Percentiles rank a stretch among this genome's conserved stretches.
Conservation (phyloP, 2,329 filamentous ascomycete species). For the Alternaria triticimaculans region DNA sequence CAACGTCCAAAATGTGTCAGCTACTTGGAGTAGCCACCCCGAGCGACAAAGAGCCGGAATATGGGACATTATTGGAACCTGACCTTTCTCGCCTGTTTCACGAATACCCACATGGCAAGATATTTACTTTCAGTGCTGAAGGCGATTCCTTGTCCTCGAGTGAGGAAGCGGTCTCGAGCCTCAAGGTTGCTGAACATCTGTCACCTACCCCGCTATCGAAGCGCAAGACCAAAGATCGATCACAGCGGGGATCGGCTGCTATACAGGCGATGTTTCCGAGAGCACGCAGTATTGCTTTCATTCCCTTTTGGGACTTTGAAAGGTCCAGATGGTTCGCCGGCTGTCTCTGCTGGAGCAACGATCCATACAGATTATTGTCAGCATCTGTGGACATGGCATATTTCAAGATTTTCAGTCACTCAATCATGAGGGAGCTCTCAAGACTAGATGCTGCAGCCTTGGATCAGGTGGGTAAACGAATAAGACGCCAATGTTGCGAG, state of each 20-base stretch:
- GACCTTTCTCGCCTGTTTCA: conserved; percentile 30
- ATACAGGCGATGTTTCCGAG: conserved; percentile 58
- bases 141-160: conserved; percentile 28
- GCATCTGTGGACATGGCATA: conserved; percentile 40
- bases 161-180: conserved; percentile 18
- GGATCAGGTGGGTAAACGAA: conserved; percentile 23
- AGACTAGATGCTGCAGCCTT: conserved; percentile 58
- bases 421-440: conserved; percentile 64
- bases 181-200: conserved; percentile 1
- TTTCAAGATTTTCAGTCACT: conserved; percentile 52
- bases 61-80: conserved; percentile 24
- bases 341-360: conserved; percentile 45
- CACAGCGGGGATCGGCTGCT: conserved; percentile 50
- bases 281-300: conserved; percentile 46
- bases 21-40: conserved; percentile 31
- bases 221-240: conserved; percentile 1
- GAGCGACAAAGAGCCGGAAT: conserved; percentile 3
- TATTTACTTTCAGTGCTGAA: conserved; percentile 30
- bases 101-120: conserved; percentile 33
- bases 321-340: conserved; percentile 47
- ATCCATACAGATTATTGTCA: conserved; percentile 36
- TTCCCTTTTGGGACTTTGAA: conserved; percentile 51
- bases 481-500: not conserved
- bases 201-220: not conserved
- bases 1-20: conserved; percentile 27